Evolutionary conservation across 768 basidiomycete species (phyloP), one percentile per base, ranked within the genome.

Genomic region (Lepiota venenata): DNA sequence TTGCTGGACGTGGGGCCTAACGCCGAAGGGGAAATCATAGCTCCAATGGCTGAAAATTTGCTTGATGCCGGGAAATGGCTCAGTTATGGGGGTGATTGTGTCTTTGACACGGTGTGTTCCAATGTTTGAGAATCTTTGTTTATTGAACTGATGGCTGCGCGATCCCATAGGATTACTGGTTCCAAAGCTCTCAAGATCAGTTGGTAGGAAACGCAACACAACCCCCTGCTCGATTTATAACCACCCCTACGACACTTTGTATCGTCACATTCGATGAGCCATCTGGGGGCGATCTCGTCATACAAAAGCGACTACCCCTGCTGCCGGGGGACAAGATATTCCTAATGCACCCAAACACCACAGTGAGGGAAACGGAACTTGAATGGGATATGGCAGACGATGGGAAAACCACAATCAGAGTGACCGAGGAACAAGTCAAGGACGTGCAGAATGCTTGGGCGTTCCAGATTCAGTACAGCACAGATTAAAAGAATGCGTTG

Each of bases 1-100:
- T 65, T 83, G 18, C 62, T 83, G 2, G 77, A 83, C 36, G 60
- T 83, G 15, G 80, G 82, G 0, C 82, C 82, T 0, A 80, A 71
- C 2, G 79, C 78, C 1, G 80, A 81, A 47, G 81, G 82, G 0
- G 72, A 74, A 37, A 80, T 83, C 32, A 75, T 81, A 40, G 66
- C 65, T 7, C 73, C 79, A 0, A 79, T 81, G 74, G 66, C 63
- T 39, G 59, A 78, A 2, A 74, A 75, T 36, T 68, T 83, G 27
- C 69, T 76, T 4, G 77, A 72, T n/a, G 77, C 78, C 15, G 82
- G 81, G 0, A 58, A 56, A 40, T 83, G 82, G 82, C 65, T 83
- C 50, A 67, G 71, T 39, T 73, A 75, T 41, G 71, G 76, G 2
- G 79, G 81, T 12, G 66, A 71, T 1, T 83, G 81, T 35, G 71